phyloP scores from a whole-genome alignment of 495 filamentous ascomycete genomes.

The Aspergillus incahuasiensis region DNA sequence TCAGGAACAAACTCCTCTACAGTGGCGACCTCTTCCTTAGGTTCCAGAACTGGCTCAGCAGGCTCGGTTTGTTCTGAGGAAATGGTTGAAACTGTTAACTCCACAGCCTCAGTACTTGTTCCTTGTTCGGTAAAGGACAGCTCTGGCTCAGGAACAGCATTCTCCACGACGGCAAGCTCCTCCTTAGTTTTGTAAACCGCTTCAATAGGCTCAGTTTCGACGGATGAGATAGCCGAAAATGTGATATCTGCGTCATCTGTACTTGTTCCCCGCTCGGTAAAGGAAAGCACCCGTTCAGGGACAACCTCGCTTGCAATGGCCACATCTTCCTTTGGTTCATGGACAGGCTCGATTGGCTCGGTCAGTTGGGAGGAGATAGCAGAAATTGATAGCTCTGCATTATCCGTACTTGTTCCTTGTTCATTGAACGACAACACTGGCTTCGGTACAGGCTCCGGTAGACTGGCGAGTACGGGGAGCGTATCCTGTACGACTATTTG shows the following conservation, averaged over 20 bases:
- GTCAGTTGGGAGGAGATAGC: background rate
- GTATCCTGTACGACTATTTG: slow-evolving; percentile 18
- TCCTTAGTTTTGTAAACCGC: background rate
- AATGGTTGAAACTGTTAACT: slow-evolving; percentile 36
- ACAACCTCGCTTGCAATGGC: background rate
- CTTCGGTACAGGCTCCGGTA: slow-evolving; percentile 16
- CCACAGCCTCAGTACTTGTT: slow-evolving; percentile 14
- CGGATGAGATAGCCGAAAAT: background rate
- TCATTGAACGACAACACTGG: background rate
- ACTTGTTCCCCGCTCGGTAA: background rate
- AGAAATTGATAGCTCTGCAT: background rate
- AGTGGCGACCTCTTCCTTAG: slow-evolving; percentile 15
- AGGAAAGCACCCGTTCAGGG: background rate
- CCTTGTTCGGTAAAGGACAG: slow-evolving; percentile 13
- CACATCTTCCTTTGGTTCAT: background rate
- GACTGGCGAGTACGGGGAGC: slow-evolving; percentile 21
- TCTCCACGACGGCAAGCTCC: background rate
- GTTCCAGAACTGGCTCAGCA: slow-evolving; percentile 3
- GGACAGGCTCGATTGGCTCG: background rate
- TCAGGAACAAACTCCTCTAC: slow-evolving; percentile 16
- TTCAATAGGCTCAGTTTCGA: background rate
- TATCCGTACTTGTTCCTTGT: background rate
- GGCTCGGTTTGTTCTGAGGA: slow-evolving; percentile 12
- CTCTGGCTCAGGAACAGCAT: slow-evolving; percentile 19
- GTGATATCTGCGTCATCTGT: background rate